phyloP scores from a whole-genome alignment of 2,329 filamentous ascomycete species.

The Fusarium mangiferae region DNA sequence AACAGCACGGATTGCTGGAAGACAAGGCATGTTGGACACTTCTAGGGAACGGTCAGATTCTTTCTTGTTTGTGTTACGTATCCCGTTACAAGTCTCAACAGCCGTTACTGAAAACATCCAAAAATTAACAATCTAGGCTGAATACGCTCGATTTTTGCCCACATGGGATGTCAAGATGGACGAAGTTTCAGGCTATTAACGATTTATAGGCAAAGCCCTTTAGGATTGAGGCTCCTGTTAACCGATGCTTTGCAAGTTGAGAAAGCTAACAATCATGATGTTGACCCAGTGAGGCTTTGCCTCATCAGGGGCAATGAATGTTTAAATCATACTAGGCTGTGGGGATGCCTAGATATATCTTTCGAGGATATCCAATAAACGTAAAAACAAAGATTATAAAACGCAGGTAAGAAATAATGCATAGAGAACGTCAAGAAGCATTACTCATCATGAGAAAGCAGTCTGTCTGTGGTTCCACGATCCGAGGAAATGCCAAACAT shows the following conservation, averaged over 20 bases:
- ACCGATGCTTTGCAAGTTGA: background rate
- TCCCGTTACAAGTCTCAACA: background rate
- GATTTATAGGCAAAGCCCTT: background rate
- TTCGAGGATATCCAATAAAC: background rate
- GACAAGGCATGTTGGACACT: background rate
- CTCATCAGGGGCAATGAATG: too few relatives aligned
- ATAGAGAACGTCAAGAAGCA: background rate
- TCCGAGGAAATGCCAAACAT: constrained; percentile 22
- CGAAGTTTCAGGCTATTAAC: background rate
- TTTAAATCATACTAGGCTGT: background rate
- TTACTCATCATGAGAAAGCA: background rate
- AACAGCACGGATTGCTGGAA: background rate
- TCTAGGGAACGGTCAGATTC: background rate
- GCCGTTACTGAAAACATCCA: background rate
- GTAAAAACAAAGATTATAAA: background rate
- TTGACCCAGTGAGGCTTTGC: too few relatives aligned
- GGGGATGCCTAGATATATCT: background rate
- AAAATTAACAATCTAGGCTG: background rate
- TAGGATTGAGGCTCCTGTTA: too few relatives aligned
- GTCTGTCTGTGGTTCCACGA: background rate
- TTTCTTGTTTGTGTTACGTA: background rate
- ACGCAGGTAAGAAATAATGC: background rate
- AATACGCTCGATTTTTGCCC: background rate
- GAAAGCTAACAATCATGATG: too few relatives aligned
- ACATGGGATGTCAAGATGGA: background rate